These are phyloP conservation scores for Protoeuglena noctilucae DNA, from an alignment of 139 green algal species.

Conservation along the genomic window DNA sequence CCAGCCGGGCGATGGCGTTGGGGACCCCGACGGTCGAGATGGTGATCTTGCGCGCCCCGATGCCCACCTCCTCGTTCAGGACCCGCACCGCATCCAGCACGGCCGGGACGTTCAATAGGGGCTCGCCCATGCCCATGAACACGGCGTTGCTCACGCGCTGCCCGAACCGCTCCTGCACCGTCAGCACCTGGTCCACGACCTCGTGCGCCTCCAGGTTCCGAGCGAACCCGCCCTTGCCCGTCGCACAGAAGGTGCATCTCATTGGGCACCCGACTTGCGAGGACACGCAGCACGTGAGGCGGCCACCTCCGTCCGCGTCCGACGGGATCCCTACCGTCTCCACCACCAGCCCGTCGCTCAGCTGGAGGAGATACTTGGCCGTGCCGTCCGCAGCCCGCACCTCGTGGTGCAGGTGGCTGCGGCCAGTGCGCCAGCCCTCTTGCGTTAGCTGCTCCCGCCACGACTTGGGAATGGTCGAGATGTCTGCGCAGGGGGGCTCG, in stretches of 20 bases:
- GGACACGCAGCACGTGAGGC: constrained; percentile 88
- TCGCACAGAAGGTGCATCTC: constrained; percentile 95
- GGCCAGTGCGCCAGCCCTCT: constrained; percentile 34
- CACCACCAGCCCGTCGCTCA: constrained; percentile 70
- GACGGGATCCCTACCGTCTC: constrained; percentile 82
- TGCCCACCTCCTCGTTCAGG: constrained; percentile 72
- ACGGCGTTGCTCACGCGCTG: constrained; percentile 66
- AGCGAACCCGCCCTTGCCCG: constrained; percentile 89
- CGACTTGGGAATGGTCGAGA: constrained; percentile 33
- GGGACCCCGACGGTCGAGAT: constrained; percentile 90
- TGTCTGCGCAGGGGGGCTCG: background rate
- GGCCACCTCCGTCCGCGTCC: constrained; percentile 8
- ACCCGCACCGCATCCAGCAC: constrained; percentile 45
- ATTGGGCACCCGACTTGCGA: constrained; percentile 92
- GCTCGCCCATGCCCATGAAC: constrained; percentile 95
- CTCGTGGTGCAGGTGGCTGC: constrained; percentile 40
- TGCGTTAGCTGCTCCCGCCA: constrained; percentile 29
- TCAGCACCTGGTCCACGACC: constrained; percentile 81
- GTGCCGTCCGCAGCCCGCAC: constrained; percentile 55
- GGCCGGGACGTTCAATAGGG: constrained; percentile 71
- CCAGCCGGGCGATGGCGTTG: constrained; percentile 51
- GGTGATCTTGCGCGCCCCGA: constrained; percentile 78
- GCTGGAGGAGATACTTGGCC: constrained; percentile 78
- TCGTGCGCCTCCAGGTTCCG: constrained; percentile 80
- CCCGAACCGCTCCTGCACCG: constrained; percentile 51